Evolutionary conservation across 306 rosid species (phyloP).

Genomic region (Prinsepia uniflora): DNA sequence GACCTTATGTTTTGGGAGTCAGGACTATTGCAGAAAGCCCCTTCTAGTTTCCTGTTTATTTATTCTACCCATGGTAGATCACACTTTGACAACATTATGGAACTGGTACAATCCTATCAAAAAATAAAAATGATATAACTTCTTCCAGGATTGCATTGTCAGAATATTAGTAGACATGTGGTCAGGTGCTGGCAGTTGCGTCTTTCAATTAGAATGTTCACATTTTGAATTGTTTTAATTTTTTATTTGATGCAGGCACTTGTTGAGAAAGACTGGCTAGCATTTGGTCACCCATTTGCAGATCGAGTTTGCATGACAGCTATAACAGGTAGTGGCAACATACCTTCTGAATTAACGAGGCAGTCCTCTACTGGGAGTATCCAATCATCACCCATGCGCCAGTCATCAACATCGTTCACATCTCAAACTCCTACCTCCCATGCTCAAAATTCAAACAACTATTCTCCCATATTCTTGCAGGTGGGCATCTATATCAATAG

Average conservation of each 20-base stretch:
- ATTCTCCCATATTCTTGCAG: slow-evolving; percentile 97
- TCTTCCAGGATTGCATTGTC: background rate
- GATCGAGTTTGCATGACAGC: slow-evolving; percentile 77
- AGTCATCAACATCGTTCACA: slow-evolving; percentile 56
- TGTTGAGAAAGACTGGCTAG: slow-evolving; percentile 95
- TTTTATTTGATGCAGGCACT: slow-evolving; percentile 60
- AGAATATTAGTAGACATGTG: background rate
- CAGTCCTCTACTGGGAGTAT: slow-evolving; percentile 64
- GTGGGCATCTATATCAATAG: slow-evolving; percentile 32
- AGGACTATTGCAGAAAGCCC: background rate
- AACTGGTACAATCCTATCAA: no score
- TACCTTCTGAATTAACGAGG: slow-evolving; percentile 69
- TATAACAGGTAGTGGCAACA: slow-evolving; percentile 47
- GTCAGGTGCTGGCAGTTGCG: slow-evolving; percentile 11
- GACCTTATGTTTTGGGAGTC: background rate
- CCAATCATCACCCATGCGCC: slow-evolving; percentile 68
- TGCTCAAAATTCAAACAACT: slow-evolving; percentile 57
- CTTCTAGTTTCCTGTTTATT: background rate
- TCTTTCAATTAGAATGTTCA: background rate
- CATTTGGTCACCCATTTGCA: slow-evolving; percentile 94
- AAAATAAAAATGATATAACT: no score
- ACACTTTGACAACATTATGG: background rate
- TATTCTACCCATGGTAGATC: background rate
- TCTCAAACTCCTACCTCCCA: slow-evolving; percentile 67
- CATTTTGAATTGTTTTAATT: background rate